These are phyloP conservation scores for Pythium insidiosum DNA, from an alignment of 352 stramenopile species.

Conservation along the genomic window DNA sequence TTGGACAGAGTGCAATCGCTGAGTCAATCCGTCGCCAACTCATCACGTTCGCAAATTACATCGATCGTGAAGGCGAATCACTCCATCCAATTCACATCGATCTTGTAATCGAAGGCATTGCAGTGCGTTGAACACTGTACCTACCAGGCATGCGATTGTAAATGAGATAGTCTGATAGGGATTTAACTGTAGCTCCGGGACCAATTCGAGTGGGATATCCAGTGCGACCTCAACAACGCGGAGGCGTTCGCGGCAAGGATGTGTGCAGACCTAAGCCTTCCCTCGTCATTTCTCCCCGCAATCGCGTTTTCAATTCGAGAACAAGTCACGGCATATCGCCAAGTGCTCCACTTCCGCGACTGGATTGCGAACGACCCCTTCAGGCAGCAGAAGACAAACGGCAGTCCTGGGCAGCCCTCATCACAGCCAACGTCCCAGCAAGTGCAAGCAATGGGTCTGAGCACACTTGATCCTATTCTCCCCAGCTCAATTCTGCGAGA, in stretches of 20 bases:
- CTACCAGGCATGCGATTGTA: too few relatives aligned
- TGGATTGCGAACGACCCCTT: conserved; percentile 53
- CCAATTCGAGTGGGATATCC: conserved; percentile 79
- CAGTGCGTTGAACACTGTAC: too few relatives aligned
- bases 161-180: too few relatives aligned
- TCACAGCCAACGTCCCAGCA: too few relatives aligned
- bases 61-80: conserved; percentile 18
- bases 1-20: conserved; percentile 57
- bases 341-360: conserved; percentile 28
- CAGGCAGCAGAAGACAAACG: conserved; percentile 1
- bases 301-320: conserved; percentile 71
- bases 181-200: conserved; percentile 71
- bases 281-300: conserved; percentile 39
- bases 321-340: conserved; percentile 59
- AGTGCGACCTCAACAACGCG: conserved; percentile 30
- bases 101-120: conserved; percentile 54
- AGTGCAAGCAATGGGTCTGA: too few relatives aligned
- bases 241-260: conserved; percentile 48
- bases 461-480: conserved; percentile 39
- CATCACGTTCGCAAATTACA: conserved; percentile 41
- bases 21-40: conserved; percentile 70
- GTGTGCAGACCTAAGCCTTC: conserved; percentile 50
- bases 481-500: conserved; percentile 52
- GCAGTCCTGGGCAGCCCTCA: too few relatives aligned
- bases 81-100: conserved; percentile 67